Evolutionary conservation across 331 rosid genomes (phyloP), one percentile per base, ranked within the genome.

Genomic region (Spiraea crenata): DNA sequence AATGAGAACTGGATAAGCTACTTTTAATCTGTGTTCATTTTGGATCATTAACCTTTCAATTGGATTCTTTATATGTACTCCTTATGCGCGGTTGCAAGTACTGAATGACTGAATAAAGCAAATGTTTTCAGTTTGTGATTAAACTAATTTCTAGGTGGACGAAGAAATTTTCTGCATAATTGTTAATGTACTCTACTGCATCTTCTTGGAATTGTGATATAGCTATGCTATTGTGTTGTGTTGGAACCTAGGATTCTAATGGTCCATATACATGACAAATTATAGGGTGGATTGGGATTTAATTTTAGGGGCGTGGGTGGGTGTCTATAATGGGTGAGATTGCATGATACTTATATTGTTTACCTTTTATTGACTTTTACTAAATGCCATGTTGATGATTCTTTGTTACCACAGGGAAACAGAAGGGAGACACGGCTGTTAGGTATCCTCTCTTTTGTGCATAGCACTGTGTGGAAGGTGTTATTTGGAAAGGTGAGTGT

Each of bases 401-500:
- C 67, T 79, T 46, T 87, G 55, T 57, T 72, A 44, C 57, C 74
- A 19, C 89, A 93, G 96, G 99, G 99, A 81, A 93, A 93, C 76
- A 85, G 97, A 81, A 89, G 95, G 89, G 99, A 93, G 84, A 93
- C 97, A 55, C 84, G 97, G 37, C 74, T 93, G 80, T 63, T 91
- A 74, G 96, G 97, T 37, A 91, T 93, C 80, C 90, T 93, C 42
- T 91, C 97, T 57, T 93, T 93, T 81, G 96, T 93, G 47, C 97
- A 93, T 85, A 93, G 95, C 88, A 91, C 99, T 20, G 97, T 93
- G 20, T 93, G 99, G 99, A 93, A 93, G 88, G 96, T 91, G 56
- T 74, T 93, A 71, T 93, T 93, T 70, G 99, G 99, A 76, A 93
- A 93, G 95, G 97, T 93, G 66, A 78, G 81, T 65, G 57, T 69